Base-by-base conservation (phyloP, 768 basidiomycete species). In the Mrakia blollopis region DNA sequence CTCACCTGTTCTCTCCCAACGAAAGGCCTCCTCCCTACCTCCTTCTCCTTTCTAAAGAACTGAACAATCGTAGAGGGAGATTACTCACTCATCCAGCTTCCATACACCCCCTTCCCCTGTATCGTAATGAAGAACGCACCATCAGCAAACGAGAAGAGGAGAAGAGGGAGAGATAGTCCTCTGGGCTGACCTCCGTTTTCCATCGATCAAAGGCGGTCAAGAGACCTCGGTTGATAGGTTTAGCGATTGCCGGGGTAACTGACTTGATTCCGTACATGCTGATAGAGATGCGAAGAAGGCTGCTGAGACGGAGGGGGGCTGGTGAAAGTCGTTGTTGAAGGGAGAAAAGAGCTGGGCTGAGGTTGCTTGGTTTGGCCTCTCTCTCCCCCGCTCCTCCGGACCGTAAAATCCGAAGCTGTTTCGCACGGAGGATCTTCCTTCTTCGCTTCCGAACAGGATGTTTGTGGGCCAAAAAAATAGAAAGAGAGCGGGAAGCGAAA, bases 1-100 rank as follows among this genome's bases (percentile, higher is more conserved):
- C 16, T 50, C 47, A 18, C 21, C 47, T 50, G 44, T 6, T 44
- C 44, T 14, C n/a, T 61, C 60, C 11, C 60, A 23, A 65, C 23
- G 63, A 9, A 7, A 18, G 23, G 18, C 21, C 47, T 62, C 61
- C 16, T 62, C 32, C n/a, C 10, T 30, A 6, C 61, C 32, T 28
- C 2, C 61, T 3, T 28, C 63, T 37, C 23, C 30, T 37, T 10
- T 13, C 62, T 18, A 25, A 25, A 30, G 11, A 18, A 65, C 32
- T 10, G 39, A 21, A 68, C 39, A 18, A 8, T 3, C 5, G 63
- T 8, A 30, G 30, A 65, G 3, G 11, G 63, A n/a, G 16, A n/a
- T n/a, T 14, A 25, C 65, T 68, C 39, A 68, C 65, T 68, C 65
- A 68, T 68, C 65, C 65, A 68, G 65, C 44, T 68, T 37, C 65